Percentiles rank a stretch among this genome's conserved stretches.
phyloP scores from a whole-genome alignment of 257 asterid species.

The Henckelia pumila region DNA sequence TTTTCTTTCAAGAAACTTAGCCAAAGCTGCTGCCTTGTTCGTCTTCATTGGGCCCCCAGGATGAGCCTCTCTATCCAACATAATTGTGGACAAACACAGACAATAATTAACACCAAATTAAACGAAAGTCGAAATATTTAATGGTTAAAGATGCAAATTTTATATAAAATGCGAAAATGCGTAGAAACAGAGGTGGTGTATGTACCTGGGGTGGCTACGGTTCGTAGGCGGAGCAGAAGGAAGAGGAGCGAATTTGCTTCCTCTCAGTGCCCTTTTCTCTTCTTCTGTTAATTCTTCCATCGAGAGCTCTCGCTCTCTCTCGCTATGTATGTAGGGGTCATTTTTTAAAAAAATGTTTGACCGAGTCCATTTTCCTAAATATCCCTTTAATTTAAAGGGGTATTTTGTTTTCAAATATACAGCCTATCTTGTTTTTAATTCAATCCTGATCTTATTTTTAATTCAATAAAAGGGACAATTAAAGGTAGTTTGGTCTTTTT shows the following conservation, averaged over 20 bases:
- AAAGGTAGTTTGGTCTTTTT: too few relatives aligned
- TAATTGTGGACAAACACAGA: constrained; percentile 12
- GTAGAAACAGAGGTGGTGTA: too few relatives aligned
- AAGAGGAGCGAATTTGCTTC: constrained; percentile 95
- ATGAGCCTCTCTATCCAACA: constrained; percentile 69
- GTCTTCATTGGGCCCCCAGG: constrained; percentile 97
- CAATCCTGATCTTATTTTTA: too few relatives aligned
- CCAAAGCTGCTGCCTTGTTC: constrained; percentile 94
- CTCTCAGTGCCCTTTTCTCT: constrained; percentile 83
- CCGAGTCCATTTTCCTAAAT: too few relatives aligned
- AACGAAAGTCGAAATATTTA: background rate
- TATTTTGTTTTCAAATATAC: too few relatives aligned
- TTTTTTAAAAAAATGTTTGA: too few relatives aligned
- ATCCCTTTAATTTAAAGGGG: too few relatives aligned
- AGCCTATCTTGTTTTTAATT: too few relatives aligned
- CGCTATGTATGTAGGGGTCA: too few relatives aligned
- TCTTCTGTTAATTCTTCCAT: constrained; percentile 85
- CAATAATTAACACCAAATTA: background rate
- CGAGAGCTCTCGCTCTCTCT: too few relatives aligned
- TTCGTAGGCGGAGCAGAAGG: constrained; percentile 51
- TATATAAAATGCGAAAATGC: background rate
- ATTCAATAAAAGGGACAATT: too few relatives aligned
- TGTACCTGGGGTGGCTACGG: constrained; percentile 56
- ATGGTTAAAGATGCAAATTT: constrained; percentile 8
- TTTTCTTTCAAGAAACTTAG: constrained; percentile 83